A percentile compares a stretch with the other conserved stretches of the same genome.
Evolutionary conservation across 208 protist species (phyloP).

Genomic region (Leishmania braziliensis): DNA sequence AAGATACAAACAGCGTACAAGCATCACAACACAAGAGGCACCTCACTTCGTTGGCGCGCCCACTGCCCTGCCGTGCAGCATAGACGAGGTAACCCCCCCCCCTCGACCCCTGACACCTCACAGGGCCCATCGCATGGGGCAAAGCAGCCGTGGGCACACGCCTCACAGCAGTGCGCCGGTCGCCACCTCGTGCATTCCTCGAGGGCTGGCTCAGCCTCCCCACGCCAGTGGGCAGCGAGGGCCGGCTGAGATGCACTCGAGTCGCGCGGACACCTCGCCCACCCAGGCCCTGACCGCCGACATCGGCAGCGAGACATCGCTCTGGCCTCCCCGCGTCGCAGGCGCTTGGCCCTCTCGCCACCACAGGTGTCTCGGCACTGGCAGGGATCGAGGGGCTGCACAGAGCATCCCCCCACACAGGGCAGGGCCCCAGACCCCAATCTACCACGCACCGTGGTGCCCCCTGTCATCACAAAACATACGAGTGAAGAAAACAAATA

Average conservation of each 20-base stretch:
- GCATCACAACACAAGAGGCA: background rate
- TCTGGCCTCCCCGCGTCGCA: background rate
- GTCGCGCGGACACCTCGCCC: too few relatives aligned
- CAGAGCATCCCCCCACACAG: too few relatives aligned
- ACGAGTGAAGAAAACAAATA: background rate
- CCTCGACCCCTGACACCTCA: background rate
- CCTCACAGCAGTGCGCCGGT: background rate
- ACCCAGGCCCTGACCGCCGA: too few relatives aligned
- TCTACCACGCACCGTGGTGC: background rate
- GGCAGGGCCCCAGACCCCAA: background rate
- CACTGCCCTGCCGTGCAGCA: background rate
- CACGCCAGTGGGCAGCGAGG: background rate
- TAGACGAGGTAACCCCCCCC: background rate
- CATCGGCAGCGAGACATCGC: too few relatives aligned
- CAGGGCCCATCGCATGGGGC: background rate
- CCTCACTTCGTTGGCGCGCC: conserved; percentile 1
- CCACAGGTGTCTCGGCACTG: background rate
- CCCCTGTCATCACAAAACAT: background rate
- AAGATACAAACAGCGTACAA: background rate
- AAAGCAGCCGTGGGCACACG: background rate
- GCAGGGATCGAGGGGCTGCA: too few relatives aligned
- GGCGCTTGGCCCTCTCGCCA: background rate
- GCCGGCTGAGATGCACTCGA: too few relatives aligned
- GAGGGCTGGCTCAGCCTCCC: background rate
- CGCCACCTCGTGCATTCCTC: too few relatives aligned